A percentile compares a stretch with the other conserved stretches of the same genome.
phyloP scores from a whole-genome alignment of 345 rosid species.

The Eutrema heterophyllum region DNA sequence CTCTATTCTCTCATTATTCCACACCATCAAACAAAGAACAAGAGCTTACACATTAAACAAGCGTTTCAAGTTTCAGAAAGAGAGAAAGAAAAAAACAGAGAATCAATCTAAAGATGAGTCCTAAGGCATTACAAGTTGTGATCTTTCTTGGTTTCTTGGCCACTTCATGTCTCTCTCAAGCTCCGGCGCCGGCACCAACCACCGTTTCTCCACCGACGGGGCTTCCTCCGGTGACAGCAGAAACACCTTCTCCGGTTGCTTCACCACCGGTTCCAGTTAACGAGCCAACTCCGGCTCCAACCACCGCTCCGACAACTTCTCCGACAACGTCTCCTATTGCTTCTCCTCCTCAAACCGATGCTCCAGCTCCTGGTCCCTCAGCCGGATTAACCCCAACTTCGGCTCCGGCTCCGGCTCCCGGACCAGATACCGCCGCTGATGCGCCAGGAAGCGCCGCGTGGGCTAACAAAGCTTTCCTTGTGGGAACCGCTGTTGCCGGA shows the following conservation, averaged over 20 bases:
- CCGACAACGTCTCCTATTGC: slow-evolving; percentile 29
- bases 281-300: slow-evolving; percentile 25
- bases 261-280: slow-evolving; percentile 27
- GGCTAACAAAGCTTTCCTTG: slow-evolving; percentile 38
- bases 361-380: slow-evolving; percentile 29
- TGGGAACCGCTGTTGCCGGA: slow-evolving; percentile 48
- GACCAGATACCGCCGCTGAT: slow-evolving; percentile 18
- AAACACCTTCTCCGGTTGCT: slow-evolving; percentile 34
- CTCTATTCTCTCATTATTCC: slow-evolving; percentile 21
- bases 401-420: slow-evolving; percentile 21
- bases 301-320: slow-evolving; percentile 17
- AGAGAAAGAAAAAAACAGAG: background rate
- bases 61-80: background rate
- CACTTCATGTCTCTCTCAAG: slow-evolving; percentile 64
- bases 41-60: slow-evolving; percentile 3
- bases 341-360: slow-evolving; percentile 28
- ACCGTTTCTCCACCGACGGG: slow-evolving; percentile 22
- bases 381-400: slow-evolving; percentile 14
- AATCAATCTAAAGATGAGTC: slow-evolving; percentile 36
- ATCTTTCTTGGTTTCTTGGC: slow-evolving; percentile 61
- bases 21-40: slow-evolving; percentile 12
- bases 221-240: slow-evolving; percentile 42
- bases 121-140: slow-evolving; percentile 40
- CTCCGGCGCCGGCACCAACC: slow-evolving; percentile 50
- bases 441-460: slow-evolving; percentile 25